Conservation (phyloP, 148 eudicot genomes). For the Diospyros lotus region DNA sequence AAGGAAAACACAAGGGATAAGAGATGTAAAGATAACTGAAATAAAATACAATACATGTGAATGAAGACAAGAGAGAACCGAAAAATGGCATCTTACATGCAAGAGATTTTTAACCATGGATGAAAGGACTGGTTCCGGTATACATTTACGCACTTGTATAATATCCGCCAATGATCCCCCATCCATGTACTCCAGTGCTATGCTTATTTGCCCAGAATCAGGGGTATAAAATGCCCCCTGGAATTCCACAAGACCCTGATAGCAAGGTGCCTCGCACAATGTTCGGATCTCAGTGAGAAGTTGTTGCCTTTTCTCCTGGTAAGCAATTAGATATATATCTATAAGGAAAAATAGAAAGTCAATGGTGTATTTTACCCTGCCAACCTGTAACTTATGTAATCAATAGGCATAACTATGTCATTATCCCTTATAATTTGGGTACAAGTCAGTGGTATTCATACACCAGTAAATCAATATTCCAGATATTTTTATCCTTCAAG, state of each 20-base stretch:
- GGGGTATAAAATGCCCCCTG: conserved; percentile 97
- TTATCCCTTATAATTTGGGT: neutral
- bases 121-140: conserved; percentile 89
- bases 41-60: conserved; percentile 1
- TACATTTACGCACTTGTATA: conserved; percentile 40
- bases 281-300: conserved; percentile 88
- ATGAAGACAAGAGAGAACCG: neutral
- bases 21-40: neutral
- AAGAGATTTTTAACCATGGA: conserved; percentile 69
- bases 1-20: conserved; percentile 15
- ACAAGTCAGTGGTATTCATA: neutral
- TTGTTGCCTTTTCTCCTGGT: conserved; percentile 88
- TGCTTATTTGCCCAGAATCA: conserved; percentile 94
- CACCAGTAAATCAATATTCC: neutral
- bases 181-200: conserved; percentile 96
- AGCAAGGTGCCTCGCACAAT: conserved; percentile 89
- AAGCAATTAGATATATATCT: conserved; percentile 6
- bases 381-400: neutral
- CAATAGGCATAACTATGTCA: neutral
- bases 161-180: conserved; percentile 95
- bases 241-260: conserved; percentile 87
- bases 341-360: conserved; percentile 7
- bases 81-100: conserved; percentile 31
- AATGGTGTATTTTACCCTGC: neutral
- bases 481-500: neutral